Evolutionary conservation across 2,329 filamentous ascomycete species (phyloP), one percentile per base, ranked within the genome.

Genomic region (Trichophyton equinum): DNA sequence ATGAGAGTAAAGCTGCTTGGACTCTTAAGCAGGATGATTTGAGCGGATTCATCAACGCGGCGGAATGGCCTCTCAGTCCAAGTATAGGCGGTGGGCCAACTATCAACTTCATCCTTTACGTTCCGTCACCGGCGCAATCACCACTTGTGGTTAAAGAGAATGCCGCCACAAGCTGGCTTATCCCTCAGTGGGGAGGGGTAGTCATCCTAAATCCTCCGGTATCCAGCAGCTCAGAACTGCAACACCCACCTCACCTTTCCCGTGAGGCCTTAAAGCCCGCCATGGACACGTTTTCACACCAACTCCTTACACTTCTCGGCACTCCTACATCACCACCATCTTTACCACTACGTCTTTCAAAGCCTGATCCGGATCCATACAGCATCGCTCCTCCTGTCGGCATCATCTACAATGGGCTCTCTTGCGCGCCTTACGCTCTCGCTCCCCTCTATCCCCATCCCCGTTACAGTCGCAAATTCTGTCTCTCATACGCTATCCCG

Each of bases 31-130:
- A 90, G 71, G 88, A 95, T 67, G 91, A 96, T 68, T 80, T 99
- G 1, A 90, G 89, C 42, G 91, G 89, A 1, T 99, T 99, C 70
- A 91, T 99, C 74, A 99, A 99, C 69, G 91, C 92, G 1, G 94
- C 94, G 1, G 94, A 99, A 75, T 99, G 94, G 94, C 94, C 94
- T 0, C 76, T 99, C 2, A 95, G 88, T 64, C 92, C 92, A 0
- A 96, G 90, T 61, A 97, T 99, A 66, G 94, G 91, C 47, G 85
- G 84, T 18, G 92, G 92, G 0, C 94, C 94, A 0, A 99, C 94
- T 0, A 85, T 99, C 69, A 97, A 99, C 74, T 97, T 99, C 71
- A 85, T 97, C 61, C 81, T 97, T 30, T 99, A 94, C 69, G 85
- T 95, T 6, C 90, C 91, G 4, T 85, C 89, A 62, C 83, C 87